Evolutionary conservation across 345 rosid species (phyloP).

Genomic region (Eucalyptus sideroxylon): DNA sequence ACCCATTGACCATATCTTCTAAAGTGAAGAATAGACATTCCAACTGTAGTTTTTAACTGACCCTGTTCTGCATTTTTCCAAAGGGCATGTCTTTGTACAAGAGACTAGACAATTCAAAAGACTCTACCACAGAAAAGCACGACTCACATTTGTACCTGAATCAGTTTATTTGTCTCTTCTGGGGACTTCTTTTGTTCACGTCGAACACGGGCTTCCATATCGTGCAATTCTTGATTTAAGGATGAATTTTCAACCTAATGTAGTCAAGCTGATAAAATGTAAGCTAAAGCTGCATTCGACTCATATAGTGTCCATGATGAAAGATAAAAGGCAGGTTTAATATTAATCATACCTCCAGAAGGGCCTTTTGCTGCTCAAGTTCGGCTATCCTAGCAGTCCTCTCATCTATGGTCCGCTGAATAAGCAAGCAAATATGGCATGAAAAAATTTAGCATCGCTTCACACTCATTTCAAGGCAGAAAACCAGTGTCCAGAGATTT

Average conservation of each 20-base stretch:
- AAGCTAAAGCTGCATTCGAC: background rate
- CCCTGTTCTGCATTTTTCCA: background rate
- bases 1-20: background rate
- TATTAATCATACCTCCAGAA: slow-evolving; percentile 63
- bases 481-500: background rate
- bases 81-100: background rate
- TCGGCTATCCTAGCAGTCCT: slow-evolving; percentile 79
- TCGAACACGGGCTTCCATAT: slow-evolving; percentile 78
- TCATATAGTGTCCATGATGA: background rate
- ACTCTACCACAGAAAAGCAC: background rate
- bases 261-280: slow-evolving; percentile 2
- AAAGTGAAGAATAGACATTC: background rate
- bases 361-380: slow-evolving; percentile 89
- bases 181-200: slow-evolving; percentile 85
- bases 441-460: background rate
- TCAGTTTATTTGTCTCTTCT: slow-evolving; percentile 83
- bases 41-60: background rate
- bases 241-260: slow-evolving; percentile 79
- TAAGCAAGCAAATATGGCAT: background rate
- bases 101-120: background rate
- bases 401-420: slow-evolving; percentile 87
- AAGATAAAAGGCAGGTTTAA: background rate
- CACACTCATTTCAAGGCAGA: background rate
- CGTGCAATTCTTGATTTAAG: slow-evolving; percentile 89
- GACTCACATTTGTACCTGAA: slow-evolving; percentile 51